Conservation (phyloP, 2,329 filamentous ascomycete genomes). For the Rutstroemia sydowiana region DNA sequence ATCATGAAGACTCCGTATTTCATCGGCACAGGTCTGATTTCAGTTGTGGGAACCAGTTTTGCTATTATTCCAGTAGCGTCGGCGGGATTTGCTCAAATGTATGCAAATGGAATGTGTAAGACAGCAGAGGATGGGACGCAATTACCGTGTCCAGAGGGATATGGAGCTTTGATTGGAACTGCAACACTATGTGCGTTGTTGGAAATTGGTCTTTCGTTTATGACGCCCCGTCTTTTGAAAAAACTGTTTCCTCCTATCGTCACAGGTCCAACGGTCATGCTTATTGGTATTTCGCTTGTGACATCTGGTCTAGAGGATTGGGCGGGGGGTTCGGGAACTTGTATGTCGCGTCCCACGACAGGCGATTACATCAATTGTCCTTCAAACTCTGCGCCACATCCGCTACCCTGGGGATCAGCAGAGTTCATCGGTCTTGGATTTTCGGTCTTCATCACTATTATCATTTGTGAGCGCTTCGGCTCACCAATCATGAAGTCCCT, state of each 20-base stretch:
- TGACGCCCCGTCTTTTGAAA: slow-evolving; percentile 60
- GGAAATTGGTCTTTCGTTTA: slow-evolving; percentile 68
- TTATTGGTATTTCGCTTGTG: slow-evolving; percentile 70
- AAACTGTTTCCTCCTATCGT: slow-evolving; percentile 74
- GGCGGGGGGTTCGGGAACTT: slow-evolving; percentile 65
- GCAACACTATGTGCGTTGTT: slow-evolving; percentile 56
- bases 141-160: slow-evolving; percentile 68
- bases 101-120: slow-evolving; percentile 33
- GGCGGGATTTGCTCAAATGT: slow-evolving; percentile 71
- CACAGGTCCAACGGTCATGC: slow-evolving; percentile 63
- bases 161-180: slow-evolving; percentile 69
- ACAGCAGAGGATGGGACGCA: slow-evolving; percentile 48
- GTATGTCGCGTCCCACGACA: slow-evolving; percentile 39
- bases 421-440: slow-evolving; percentile 77
- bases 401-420: slow-evolving; percentile 69
- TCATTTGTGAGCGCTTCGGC: slow-evolving; percentile 74
- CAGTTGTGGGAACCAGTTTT: slow-evolving; percentile 73
- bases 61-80: slow-evolving; percentile 66
- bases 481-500: slow-evolving; percentile 69
- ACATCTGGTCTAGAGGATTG: slow-evolving; percentile 67
- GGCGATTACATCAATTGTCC: slow-evolving; percentile 60
- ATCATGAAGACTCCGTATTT: slow-evolving; percentile 66
- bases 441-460: slow-evolving; percentile 71
- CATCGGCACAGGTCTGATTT: slow-evolving; percentile 71
- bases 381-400: slow-evolving; percentile 57